Evolutionary conservation across 2,329 filamentous ascomycete genomes (phyloP).

Genomic region (Paecilomyces variotii): DNA sequence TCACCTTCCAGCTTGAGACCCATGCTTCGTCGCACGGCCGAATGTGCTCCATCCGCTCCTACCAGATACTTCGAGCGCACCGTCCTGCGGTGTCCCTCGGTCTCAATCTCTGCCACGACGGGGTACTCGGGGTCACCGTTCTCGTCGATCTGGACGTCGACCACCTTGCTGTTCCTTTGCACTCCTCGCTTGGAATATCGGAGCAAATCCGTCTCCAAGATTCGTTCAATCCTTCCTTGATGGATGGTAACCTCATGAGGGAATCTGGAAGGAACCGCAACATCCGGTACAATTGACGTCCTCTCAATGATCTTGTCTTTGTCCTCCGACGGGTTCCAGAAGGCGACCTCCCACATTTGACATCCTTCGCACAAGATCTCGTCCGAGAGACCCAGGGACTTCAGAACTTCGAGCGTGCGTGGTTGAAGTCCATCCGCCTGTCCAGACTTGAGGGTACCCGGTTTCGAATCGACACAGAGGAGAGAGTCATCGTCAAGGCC

Average conservation of each 20-base stretch:
- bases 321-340: slow-evolving; percentile 57
- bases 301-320: slow-evolving; percentile 49
- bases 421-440: slow-evolving; percentile 38
- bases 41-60: slow-evolving; percentile 62
- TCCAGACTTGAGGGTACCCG: slow-evolving; percentile 30
- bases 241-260: slow-evolving; percentile 64
- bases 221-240: slow-evolving; percentile 63
- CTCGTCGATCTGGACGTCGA: slow-evolving; percentile 51
- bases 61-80: slow-evolving; percentile 63
- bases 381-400: slow-evolving; percentile 33
- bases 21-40: slow-evolving; percentile 53
- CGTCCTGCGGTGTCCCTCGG: slow-evolving; percentile 18
- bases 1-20: slow-evolving; percentile 52
- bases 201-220: slow-evolving; percentile 58
- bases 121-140: slow-evolving; percentile 34
- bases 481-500: slow-evolving; percentile 34
- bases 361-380: slow-evolving; percentile 33
- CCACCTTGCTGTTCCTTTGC: slow-evolving; percentile 59
- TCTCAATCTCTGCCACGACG: slow-evolving; percentile 26
- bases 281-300: slow-evolving; percentile 45
- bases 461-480: slow-evolving; percentile 36
- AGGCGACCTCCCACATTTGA: slow-evolving; percentile 50
- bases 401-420: slow-evolving; percentile 36
- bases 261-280: slow-evolving; percentile 61
- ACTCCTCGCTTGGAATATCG: slow-evolving; percentile 51